Evolutionary conservation across 805 yeast genomes (phyloP), one percentile per base, ranked within the genome.

Genomic region (Candida xiaguanensis): DNA sequence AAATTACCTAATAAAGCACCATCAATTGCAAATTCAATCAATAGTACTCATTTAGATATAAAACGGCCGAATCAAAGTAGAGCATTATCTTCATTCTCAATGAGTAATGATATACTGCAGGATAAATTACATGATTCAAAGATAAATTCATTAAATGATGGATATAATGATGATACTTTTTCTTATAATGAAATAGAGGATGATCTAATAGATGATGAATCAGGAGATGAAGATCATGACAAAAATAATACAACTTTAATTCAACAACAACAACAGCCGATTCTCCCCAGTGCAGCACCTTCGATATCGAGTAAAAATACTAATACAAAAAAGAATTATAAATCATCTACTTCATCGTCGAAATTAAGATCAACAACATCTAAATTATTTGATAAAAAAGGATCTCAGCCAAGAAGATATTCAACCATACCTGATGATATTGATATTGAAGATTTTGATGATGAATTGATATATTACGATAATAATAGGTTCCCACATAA

Each of bases 351-450:
- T 2, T 47, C 70, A 0, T 59, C 67, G 1, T 65, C 72, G 1
- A 78, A 72, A 37, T 60, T 79, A 32, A 58, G 85, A 29, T 78
- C 89, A 2, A 82, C 88, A 1, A 81, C 89, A 0, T 82, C 89
- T 1, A 80, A 81, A 45, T 61, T 84, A 5, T 84, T 85, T 57
- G 91, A 84, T 50, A 74, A 78, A 9, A 82, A 78, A 48, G 89
- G 87, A 1, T 77, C 82, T 0, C 84, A 80, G 34, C 78, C 87
- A 5, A 69, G 90, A 51, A 64, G 89, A 24, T 83, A 84, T 51
- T 80, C 89, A 15, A 85, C 84, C 15, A 75, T 79, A 2, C 84
- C 84, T 0, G 83, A 79, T 51, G 80, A 79, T 53, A 70, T 67
- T 14, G 78, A 72, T 45, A 69, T 70, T 31, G 82, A 76, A 40